Conservation (phyloP, 2,329 filamentous ascomycete genomes). For the Arthrobotrys megalospora region DNA sequence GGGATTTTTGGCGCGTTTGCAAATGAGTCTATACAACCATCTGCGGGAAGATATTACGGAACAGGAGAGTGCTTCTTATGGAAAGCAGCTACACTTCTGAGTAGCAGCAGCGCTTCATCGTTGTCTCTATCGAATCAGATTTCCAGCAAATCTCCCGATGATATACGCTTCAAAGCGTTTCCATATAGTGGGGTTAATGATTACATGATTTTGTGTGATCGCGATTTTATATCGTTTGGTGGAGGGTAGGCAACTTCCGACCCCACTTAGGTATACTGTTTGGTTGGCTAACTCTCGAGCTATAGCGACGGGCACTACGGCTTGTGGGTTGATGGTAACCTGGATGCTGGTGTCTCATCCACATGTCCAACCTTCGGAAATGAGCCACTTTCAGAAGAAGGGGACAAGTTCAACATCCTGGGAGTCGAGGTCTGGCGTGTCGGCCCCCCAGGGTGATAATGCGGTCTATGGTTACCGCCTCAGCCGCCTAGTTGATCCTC, state of each 20-base stretch:
- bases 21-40: constrained; percentile 86
- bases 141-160: constrained; percentile 41
- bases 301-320: constrained; percentile 85
- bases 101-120: constrained; percentile 59
- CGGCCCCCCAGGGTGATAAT: constrained; percentile 70
- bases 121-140: constrained; percentile 59
- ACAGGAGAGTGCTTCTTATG: constrained; percentile 97
- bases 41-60: constrained; percentile 86
- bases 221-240: constrained; percentile 85
- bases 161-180: constrained; percentile 94
- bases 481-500: not conserved
- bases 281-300: constrained; percentile 15
- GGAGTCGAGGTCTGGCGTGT: constrained; percentile 96
- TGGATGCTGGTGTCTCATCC: constrained; percentile 87
- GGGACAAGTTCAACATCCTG: constrained; percentile 89
- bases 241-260: constrained; percentile 73
- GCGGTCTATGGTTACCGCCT: not conserved
- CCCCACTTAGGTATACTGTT: not conserved
- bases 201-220: constrained; percentile 94
- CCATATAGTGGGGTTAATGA: constrained; percentile 96
- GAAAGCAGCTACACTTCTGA: constrained; percentile 78
- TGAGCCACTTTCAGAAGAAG: constrained; percentile 91
- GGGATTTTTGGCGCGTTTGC: constrained; percentile 93
- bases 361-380: constrained; percentile 94
- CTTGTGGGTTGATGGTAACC: constrained; percentile 88